Percentiles rank a stretch among this genome's conserved stretches.
phyloP scores from a whole-genome alignment of 495 filamentous ascomycete genomes.

The Penicillium cosmopolitanum region DNA sequence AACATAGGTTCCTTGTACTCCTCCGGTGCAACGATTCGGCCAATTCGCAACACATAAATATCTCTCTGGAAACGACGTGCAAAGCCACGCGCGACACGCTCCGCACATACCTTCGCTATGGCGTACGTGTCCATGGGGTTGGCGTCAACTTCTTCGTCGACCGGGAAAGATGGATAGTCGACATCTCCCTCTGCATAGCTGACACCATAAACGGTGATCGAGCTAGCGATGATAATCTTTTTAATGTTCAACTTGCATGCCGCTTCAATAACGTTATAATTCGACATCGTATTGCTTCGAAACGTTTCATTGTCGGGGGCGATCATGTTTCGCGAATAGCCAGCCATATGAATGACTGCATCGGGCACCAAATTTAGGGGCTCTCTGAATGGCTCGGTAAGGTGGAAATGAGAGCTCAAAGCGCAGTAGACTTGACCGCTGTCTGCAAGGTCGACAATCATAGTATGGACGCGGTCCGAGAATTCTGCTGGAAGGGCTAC shows the following conservation, averaged over 20 bases:
- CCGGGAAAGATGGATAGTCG: constrained; percentile 59
- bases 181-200: constrained; percentile 60
- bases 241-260: constrained; percentile 61
- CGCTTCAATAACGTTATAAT: constrained; percentile 66
- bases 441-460: constrained; percentile 61
- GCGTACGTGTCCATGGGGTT: constrained; percentile 63
- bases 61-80: constrained; percentile 56
- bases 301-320: constrained; percentile 64
- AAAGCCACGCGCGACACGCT: constrained; percentile 59
- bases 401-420: constrained; percentile 58
- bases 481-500: constrained; percentile 42
- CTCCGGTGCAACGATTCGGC: constrained; percentile 60
- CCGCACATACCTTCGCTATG: constrained; percentile 61
- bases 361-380: constrained; percentile 48
- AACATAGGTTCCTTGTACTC: constrained; percentile 58
- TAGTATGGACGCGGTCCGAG: constrained; percentile 53
- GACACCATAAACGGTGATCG: constrained; percentile 62
- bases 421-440: constrained; percentile 63
- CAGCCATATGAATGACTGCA: constrained; percentile 65
- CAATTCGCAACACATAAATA: constrained; percentile 63
- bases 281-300: constrained; percentile 52
- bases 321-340: constrained; percentile 62
- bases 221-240: constrained; percentile 62
- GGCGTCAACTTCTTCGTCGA: constrained; percentile 57
- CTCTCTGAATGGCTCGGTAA: constrained; percentile 50